Evolutionary conservation across 108 stramenopile species (phyloP).

Genomic region (Discostella stelligeroides): DNA sequence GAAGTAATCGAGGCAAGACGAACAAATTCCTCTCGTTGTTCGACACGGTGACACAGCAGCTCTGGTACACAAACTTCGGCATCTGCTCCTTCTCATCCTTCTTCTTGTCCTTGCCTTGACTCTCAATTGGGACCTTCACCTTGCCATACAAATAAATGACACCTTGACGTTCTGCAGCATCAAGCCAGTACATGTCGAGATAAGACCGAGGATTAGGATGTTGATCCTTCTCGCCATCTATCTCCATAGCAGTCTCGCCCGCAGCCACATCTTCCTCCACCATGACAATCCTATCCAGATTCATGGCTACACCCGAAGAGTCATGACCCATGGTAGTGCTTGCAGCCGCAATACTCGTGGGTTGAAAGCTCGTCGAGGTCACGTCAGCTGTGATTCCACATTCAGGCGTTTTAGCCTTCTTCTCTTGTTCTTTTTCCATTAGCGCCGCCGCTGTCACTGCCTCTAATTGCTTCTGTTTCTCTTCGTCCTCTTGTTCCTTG

Average conservation of each 20-base stretch:
- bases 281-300: constrained; percentile 34
- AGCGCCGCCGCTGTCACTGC: constrained; percentile 7
- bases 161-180: constrained; percentile 93
- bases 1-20: constrained; percentile 80
- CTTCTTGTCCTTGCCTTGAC: constrained; percentile 3
- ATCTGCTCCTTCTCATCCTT: constrained; percentile 21
- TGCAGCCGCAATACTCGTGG: constrained; percentile 61
- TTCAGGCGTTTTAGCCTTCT: constrained; percentile 14
- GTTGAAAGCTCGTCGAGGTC: constrained; percentile 55
- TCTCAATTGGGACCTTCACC: constrained; percentile 50
- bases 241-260: constrained; percentile 3
- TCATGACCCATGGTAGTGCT: constrained; percentile 4
- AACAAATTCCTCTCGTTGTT: constrained; percentile 87
- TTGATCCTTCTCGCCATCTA: constrained; percentile 1
- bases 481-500: constrained; percentile 37
- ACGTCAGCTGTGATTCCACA: constrained; percentile 44
- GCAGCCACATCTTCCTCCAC: constrained; percentile 7
- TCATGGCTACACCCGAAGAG: neutral
- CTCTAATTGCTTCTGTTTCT: constrained; percentile 1
- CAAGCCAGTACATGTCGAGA: constrained; percentile 94
- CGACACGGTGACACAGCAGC: constrained; percentile 88
- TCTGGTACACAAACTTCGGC: constrained; percentile 61
- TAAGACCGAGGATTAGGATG: constrained; percentile 44
- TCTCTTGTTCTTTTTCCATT: constrained; percentile 5
- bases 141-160: constrained; percentile 94